Conservation (phyloP, 805 yeast genomes). For the Lipomyces starkeyi region DNA sequence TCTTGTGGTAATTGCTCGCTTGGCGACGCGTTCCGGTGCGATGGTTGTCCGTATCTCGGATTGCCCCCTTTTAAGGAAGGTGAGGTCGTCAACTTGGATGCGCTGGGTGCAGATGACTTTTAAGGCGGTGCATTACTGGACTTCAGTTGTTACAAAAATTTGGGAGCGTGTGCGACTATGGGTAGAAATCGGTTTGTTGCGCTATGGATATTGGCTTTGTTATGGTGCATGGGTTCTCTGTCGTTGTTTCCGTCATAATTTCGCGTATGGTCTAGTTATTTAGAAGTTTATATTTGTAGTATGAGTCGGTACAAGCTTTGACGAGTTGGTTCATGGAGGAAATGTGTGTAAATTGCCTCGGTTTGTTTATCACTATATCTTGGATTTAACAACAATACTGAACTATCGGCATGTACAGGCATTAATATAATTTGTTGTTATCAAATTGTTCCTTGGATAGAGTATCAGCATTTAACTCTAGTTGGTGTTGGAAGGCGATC, state of each 20-base stretch:
- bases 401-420: neutral
- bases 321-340: too few relatives aligned
- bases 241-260: neutral
- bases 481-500: too few relatives aligned
- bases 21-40: conserved; percentile 98
- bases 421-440: neutral
- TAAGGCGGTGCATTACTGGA: conserved; percentile 3
- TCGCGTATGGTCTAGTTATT: neutral
- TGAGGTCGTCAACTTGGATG: conserved; percentile 77
- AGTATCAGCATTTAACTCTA: too few relatives aligned
- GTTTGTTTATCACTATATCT: too few relatives aligned
- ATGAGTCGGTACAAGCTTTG: too few relatives aligned
- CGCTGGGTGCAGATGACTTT: conserved; percentile 34
- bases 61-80: conserved; percentile 99
- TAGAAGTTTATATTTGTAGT: neutral
- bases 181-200: neutral
- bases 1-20: conserved; percentile 97
- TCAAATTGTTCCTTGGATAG: neutral
- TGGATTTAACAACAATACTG: neutral
- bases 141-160: neutral
- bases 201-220: neutral
- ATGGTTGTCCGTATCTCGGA: conserved; percentile 97
- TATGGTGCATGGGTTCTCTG: neutral
- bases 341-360: too few relatives aligned
- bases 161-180: neutral